Evolutionary conservation across 208 protist species (phyloP), one percentile per base, ranked within the genome.

Genomic region (Phytomonas francai): DNA sequence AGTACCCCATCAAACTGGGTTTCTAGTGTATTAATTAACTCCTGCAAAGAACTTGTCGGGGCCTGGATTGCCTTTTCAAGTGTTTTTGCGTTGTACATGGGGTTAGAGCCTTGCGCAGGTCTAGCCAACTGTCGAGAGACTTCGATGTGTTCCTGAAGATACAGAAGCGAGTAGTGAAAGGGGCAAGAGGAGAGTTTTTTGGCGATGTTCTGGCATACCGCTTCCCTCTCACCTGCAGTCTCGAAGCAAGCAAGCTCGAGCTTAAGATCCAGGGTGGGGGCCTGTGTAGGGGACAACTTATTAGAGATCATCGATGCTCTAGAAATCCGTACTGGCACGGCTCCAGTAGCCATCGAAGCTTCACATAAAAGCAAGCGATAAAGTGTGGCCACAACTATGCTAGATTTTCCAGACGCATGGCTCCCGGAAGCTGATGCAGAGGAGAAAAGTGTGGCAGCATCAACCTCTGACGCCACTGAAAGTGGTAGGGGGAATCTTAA

Each of bases 1-100:
- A 78, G 32, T 34, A 27, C 65, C 0, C 39, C 30, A 51, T 68
- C 69, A 32, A 67, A 57, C 59, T 71, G 31, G 8, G 12, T 49
- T 4, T 65, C 54, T 54, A 54, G 25, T 54, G 19, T 25, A 25
- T 54, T 54, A 25, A 54, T 25, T 25, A 54, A 54, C 45, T 54
- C 22, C 0, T 54, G 16, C 0, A 22, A 54, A 22, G 45, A 54
- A 25, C 6, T 54, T 25, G 3, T 16, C 19, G 16, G 25, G 25
- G 45, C 25, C 19, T 54, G 45, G 45, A 54, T 25, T 25, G 16
- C 25, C 45, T 54, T 54, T 54, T 54, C 45, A 0, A 19, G 11
- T 25, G 45, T 54, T 54, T 54, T 54, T 54, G 45, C 8, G 45
- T 54, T 22, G 45, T 54, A 7, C 22, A 19, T 25, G 19, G 25